Evolutionary conservation across 169 alveolate species (phyloP).

Genomic region (Sarcocystis neurona): DNA sequence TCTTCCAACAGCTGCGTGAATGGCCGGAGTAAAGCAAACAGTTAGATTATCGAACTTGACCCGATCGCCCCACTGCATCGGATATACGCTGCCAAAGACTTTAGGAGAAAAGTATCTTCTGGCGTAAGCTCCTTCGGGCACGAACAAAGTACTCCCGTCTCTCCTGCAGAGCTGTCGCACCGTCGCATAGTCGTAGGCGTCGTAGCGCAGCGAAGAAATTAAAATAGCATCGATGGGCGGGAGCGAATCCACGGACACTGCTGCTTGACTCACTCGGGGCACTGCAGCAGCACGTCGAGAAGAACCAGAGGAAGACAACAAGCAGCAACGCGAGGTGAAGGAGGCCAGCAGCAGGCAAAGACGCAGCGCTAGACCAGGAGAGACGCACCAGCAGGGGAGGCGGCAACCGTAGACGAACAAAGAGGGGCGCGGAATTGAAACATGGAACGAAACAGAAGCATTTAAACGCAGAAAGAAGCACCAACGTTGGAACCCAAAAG

Average conservation of each 20-base stretch:
- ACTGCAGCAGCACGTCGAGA: slow-evolving; percentile 1
- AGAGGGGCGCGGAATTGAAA: neutral
- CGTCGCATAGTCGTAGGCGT: slow-evolving; percentile 10
- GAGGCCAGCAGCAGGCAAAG: too few relatives aligned
- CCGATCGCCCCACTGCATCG: slow-evolving; percentile 42
- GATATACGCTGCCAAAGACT: slow-evolving; percentile 14
- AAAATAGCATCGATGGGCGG: slow-evolving; percentile 39
- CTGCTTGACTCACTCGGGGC: slow-evolving; percentile 38
- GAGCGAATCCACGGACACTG: neutral
- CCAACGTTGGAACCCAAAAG: too few relatives aligned
- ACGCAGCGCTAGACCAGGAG: too few relatives aligned
- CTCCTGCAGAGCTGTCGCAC: neutral
- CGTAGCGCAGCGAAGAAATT: slow-evolving; percentile 20
- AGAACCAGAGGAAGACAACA: neutral
- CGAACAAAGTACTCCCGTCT: neutral
- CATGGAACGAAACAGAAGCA: neutral
- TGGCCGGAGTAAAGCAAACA: slow-evolving; percentile 5
- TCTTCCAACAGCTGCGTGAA: neutral
- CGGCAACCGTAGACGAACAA: neutral
- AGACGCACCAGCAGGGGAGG: too few relatives aligned
- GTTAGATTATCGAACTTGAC: slow-evolving; percentile 12
- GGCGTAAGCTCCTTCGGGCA: slow-evolving; percentile 3
- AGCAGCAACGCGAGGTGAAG: too few relatives aligned
- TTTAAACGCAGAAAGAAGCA: too few relatives aligned
- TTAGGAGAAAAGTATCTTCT: slow-evolving; percentile 27